Evolutionary conservation across 129 eudicot genomes (phyloP).

Genomic region (Smallanthus sonchifolius): DNA sequence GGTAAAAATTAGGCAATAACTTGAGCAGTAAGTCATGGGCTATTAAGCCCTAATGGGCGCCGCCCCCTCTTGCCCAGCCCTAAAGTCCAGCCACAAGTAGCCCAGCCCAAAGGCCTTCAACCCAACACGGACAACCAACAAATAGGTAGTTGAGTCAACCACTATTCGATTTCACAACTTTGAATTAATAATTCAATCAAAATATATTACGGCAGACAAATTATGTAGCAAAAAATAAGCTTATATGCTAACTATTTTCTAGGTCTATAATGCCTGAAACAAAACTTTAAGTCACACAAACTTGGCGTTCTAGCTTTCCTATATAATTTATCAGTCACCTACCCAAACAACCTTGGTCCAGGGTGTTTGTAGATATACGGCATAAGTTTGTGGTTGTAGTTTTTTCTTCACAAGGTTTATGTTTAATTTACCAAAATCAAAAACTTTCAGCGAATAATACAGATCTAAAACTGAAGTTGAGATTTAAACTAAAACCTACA

Average conservation of each 20-base stretch:
- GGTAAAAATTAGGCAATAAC: too few species aligned
- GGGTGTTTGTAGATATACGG: not conserved
- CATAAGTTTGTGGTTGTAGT: not conserved
- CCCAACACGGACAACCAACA: too few species aligned
- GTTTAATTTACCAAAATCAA: not conserved
- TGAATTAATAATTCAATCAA: not conserved
- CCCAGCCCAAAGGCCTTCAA: too few species aligned
- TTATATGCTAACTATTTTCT: too few species aligned
- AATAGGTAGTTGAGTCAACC: not conserved
- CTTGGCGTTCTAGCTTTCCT: too few species aligned
- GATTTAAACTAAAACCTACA: not conserved
- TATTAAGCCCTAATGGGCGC: too few species aligned
- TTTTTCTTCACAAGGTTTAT: not conserved
- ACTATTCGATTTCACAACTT: not conserved
- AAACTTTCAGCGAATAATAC: not conserved
- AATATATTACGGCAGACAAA: not conserved
- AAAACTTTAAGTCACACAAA: not conserved
- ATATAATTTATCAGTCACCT: not conserved
- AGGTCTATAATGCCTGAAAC: too few species aligned
- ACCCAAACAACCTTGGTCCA: not conserved
- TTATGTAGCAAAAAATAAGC: not conserved
- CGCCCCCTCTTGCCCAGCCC: too few species aligned
- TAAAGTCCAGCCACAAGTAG: too few species aligned
- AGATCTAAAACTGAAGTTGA: constrained; percentile 14
- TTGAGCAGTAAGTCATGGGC: too few species aligned